Evolutionary conservation across 2,329 filamentous ascomycete species (phyloP), one percentile per base, ranked within the genome.

Genomic region (Aspergillus terreus): DNA sequence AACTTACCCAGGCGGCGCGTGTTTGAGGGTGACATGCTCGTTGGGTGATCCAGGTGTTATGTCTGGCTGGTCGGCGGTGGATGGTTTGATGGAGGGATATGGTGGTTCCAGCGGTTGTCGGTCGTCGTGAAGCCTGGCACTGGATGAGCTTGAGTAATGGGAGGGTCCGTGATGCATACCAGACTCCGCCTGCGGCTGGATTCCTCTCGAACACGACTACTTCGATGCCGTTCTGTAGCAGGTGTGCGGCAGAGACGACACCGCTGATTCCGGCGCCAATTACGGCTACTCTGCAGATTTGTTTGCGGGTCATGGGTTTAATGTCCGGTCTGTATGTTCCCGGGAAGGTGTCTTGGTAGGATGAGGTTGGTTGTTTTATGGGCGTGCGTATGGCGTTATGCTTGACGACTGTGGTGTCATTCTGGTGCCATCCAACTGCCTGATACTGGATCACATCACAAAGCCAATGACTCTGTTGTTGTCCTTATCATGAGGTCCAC

Each of bases 161-260:
- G 11, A 2, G 36, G 4, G 10, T 14, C 6, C 6, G 23, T n/a
- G 19, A 6, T 14, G 58, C 72, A 46, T 68, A 81, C 81, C 82
- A 84, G 25, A 82, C 74, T 12, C 82, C 81, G 2, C 82, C 81
- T n/a, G 76, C 71, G 14, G 69, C 73, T 48, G 69, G 68, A 4
- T 73, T 77, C 49, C 82, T 71, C 55, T 84, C 81, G 55, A 79
- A 83, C 0, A 84, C 74, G 0, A 73, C 77, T 1, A 82, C 77
- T 7, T 81, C 70, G 4, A 79, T 49, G 1, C 75, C 77, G 6
- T 68, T 66, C 43, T 64, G 63, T 25, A 71, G 66, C n/a, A 80
- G 65, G 65, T 80, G 75, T 14, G 71, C 71, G 27, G 76, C 77
- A 42, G 75, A 66, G 2, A 71, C 67, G 5, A 81, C 71, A 19